Evolutionary conservation across 163 green algal species (phyloP).

Genomic region (Chlamydomonas reinhardtii): DNA sequence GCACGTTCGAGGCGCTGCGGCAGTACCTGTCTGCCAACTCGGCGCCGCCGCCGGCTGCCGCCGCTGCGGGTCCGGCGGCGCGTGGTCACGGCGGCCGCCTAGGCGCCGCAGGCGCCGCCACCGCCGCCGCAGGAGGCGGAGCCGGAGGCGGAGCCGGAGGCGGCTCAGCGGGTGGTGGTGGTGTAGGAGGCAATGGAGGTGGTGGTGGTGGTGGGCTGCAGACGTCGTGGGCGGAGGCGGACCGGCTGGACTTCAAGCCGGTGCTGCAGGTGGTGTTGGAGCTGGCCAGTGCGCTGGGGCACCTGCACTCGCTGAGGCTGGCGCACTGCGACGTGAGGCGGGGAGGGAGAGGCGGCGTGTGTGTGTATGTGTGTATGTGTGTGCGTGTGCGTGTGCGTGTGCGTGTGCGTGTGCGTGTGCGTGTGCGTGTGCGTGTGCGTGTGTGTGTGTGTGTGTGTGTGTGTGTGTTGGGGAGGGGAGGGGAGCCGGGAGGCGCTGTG

Average conservation of each 20-base stretch:
- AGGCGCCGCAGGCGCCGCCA: not conserved
- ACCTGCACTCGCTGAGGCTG: conserved; percentile 50
- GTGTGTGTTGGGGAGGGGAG: too few species aligned
- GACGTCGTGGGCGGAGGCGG: too few species aligned
- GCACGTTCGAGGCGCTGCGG: not conserved
- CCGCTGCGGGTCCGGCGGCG: not conserved
- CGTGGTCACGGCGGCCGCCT: not conserved
- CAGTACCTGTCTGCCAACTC: not conserved
- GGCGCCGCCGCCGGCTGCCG: too few species aligned
- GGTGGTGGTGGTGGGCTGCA: not conserved
- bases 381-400: too few species aligned
- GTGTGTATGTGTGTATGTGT: too few species aligned
- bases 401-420: too few species aligned
- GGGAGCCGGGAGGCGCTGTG: too few species aligned
- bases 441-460: too few species aligned
- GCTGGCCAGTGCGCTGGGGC: conserved; percentile 27
- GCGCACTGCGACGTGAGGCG: conserved; percentile 54
- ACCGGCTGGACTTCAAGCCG: not conserved
- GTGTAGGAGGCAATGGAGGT: not conserved
- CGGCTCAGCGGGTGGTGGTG: not conserved
- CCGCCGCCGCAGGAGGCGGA: too few species aligned
- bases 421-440: too few species aligned
- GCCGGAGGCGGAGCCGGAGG: too few species aligned
- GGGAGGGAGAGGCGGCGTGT: too few species aligned
- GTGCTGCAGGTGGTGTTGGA: conserved; percentile 18